Percentiles rank a stretch among this genome's conserved stretches.
These are phyloP conservation scores for Pythium aristosporum DNA, from an alignment of 352 stramenopile species.

Conservation along the genomic window DNA sequence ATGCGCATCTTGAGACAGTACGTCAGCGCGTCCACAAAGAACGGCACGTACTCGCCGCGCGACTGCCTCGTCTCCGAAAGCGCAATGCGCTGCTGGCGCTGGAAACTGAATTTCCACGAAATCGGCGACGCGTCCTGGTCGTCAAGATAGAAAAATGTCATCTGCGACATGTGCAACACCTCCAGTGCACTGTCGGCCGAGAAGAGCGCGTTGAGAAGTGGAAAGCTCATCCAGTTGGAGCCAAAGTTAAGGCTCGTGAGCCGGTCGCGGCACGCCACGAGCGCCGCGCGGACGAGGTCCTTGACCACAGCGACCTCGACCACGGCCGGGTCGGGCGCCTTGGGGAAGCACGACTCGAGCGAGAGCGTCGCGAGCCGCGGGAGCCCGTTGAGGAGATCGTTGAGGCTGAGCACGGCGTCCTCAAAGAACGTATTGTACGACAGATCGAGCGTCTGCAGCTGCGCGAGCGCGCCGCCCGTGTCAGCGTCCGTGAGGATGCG, in stretches of 20 bases:
- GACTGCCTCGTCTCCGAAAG: conserved; percentile 37
- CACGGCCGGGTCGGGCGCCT: conserved; percentile 38
- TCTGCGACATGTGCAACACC: conserved; percentile 35
- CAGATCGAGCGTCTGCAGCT: conserved; percentile 54
- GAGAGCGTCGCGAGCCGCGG: conserved; percentile 39
- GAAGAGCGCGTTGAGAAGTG: conserved; percentile 60
- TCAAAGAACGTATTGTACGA: conserved; percentile 69
- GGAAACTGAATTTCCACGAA: conserved; percentile 51
- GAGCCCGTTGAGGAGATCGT: conserved; percentile 41
- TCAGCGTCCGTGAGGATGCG: conserved; percentile 35
- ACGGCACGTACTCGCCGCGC: conserved; percentile 33
- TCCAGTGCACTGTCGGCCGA: conserved; percentile 45
- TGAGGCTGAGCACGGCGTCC: conserved; percentile 36
- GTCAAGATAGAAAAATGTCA: conserved; percentile 36
- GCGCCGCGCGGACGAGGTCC: conserved; percentile 36
- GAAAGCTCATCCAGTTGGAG: conserved; percentile 51
- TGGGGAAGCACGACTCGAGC: conserved; percentile 60
- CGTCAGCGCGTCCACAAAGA: conserved; percentile 41
- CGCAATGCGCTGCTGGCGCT: conserved; percentile 39
- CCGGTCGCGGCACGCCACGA: conserved; percentile 37
- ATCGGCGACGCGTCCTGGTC: conserved; percentile 14
- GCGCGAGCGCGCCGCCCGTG: conserved; percentile 19
- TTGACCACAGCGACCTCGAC: conserved; percentile 40
- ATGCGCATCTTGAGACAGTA: conserved; percentile 50
- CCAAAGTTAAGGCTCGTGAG: conserved; percentile 53